These are phyloP conservation scores for Alternaria sp. DNA, from an alignment of 2,329 filamentous ascomycete species.

Conservation along the genomic window DNA sequence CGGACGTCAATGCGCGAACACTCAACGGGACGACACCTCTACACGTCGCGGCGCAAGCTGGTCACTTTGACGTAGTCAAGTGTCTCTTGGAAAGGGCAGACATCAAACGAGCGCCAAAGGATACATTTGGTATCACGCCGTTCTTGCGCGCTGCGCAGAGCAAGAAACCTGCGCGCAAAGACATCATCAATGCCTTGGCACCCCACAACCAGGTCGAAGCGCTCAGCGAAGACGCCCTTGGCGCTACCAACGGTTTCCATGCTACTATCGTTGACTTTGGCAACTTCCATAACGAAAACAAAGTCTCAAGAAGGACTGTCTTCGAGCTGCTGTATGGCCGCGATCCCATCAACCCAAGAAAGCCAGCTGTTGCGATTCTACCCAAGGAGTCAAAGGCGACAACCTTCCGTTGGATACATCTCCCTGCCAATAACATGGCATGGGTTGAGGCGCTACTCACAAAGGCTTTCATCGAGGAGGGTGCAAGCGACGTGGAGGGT, in stretches of 20 bases:
- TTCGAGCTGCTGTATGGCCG: constrained; percentile 46
- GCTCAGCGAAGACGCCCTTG: constrained; percentile 42
- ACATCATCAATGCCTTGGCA: constrained; percentile 52
- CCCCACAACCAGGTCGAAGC: constrained; percentile 50
- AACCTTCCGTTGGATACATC: constrained; percentile 54
- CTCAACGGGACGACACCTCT: constrained; percentile 46
- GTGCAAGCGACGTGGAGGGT: constrained; percentile 66
- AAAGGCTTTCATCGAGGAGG: constrained; percentile 69
- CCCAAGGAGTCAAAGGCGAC: constrained; percentile 51
- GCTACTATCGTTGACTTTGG: constrained; percentile 50
- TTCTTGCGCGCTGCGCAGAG: constrained; percentile 52
- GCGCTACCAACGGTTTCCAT: constrained; percentile 47
- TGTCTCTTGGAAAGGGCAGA: constrained; percentile 44
- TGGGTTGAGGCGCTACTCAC: constrained; percentile 70
- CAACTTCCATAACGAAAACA: constrained; percentile 45
- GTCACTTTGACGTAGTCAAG: constrained; percentile 46
- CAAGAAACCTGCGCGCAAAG: constrained; percentile 38
- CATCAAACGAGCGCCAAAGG: constrained; percentile 48
- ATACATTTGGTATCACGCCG: constrained; percentile 54
- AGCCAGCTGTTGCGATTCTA: constrained; percentile 45
- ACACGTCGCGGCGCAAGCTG: constrained; percentile 47
- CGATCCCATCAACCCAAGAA: constrained; percentile 41
- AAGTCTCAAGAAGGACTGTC: constrained; percentile 39
- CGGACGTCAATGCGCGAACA: constrained; percentile 41
- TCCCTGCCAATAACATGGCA: constrained; percentile 59